A percentile compares a stretch with the other conserved stretches of the same genome.
These are phyloP conservation scores for Fusarium clavum DNA, from an alignment of 2,329 filamentous ascomycete species.

Conservation along the genomic window DNA sequence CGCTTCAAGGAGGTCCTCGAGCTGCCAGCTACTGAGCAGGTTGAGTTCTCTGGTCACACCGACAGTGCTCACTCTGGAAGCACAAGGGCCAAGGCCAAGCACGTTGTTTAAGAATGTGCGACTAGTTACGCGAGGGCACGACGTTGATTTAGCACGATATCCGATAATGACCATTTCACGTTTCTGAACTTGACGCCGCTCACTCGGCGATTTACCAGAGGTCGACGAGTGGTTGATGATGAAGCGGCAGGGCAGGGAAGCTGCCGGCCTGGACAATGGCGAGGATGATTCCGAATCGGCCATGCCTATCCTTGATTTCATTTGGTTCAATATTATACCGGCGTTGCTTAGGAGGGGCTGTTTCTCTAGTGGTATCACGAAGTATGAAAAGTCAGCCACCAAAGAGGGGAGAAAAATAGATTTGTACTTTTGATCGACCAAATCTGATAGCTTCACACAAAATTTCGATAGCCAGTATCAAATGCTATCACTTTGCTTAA, in stretches of 20 bases:
- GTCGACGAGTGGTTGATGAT: conserved; percentile 22
- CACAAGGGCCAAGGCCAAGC: conserved; percentile 95
- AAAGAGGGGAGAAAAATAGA: conserved; percentile 45
- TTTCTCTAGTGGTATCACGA: conserved; percentile 41
- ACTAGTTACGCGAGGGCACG: conserved; percentile 32
- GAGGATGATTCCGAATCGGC: conserved; percentile 16
- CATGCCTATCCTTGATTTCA: conserved; percentile 37
- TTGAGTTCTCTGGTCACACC: conserved; percentile 97
- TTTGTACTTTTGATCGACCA: conserved; percentile 33
- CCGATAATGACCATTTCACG: conserved; percentile 43
- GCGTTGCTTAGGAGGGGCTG: conserved; percentile 49
- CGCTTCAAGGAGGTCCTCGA: conserved; percentile 94
- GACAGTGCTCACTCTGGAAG: conserved; percentile 93
- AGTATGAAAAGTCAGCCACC: conserved; percentile 40
- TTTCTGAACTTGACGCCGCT: conserved; percentile 34
- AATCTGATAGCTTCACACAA: conserved; percentile 15
- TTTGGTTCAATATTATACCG: conserved; percentile 47
- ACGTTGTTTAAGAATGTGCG: conserved; percentile 72
- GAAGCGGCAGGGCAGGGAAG: conserved; percentile 25
- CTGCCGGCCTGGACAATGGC: conserved; percentile 18
- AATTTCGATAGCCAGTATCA: conserved; percentile 6
- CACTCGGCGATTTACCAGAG: conserved; percentile 27
- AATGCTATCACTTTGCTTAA: conserved; percentile 1
- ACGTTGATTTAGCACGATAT: conserved; percentile 46
- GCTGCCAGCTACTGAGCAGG: conserved; percentile 77